Evolutionary conservation across 1,284 basidiomycete genomes (phyloP).

Genomic region (Trametes polyzona): DNA sequence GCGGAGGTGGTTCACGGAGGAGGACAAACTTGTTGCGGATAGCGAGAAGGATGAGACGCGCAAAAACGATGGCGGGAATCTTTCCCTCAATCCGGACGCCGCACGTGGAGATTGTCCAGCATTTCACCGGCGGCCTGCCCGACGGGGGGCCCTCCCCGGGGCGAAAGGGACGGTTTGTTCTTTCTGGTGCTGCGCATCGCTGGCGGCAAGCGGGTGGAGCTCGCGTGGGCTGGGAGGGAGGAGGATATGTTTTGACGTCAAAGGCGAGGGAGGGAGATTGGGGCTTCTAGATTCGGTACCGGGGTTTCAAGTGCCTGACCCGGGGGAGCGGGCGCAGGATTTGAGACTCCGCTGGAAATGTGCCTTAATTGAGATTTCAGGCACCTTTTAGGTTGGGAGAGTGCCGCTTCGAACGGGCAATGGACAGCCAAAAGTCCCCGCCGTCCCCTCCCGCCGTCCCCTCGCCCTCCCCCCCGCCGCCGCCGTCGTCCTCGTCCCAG

Average conservation of each 20-base stretch:
- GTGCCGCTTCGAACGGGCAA: slow-evolving; percentile 30
- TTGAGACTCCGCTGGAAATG: slow-evolving; percentile 28
- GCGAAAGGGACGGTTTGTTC: background rate
- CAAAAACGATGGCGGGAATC: slow-evolving; percentile 16
- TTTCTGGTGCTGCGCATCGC: background rate
- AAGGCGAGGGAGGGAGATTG: slow-evolving; percentile 4
- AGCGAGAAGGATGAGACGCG: slow-evolving; percentile 2
- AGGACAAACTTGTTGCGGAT: background rate
- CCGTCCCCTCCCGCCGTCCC: slow-evolving; percentile 4
- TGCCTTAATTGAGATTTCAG: slow-evolving; percentile 38
- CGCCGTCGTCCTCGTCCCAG: background rate
- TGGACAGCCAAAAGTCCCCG: slow-evolving; percentile 36
- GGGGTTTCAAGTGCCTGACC: slow-evolving; percentile 31
- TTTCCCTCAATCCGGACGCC: slow-evolving; percentile 3
- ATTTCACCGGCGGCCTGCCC: slow-evolving; percentile 12
- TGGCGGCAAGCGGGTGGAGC: background rate
- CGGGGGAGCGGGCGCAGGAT: slow-evolving; percentile 18
- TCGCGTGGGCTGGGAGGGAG: background rate
- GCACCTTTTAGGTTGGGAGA: slow-evolving; percentile 39
- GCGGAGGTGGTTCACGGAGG: background rate
- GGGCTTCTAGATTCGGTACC: slow-evolving; percentile 29
- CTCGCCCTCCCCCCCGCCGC: slow-evolving; percentile 7
- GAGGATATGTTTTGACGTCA: slow-evolving; percentile 22
- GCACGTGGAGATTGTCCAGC: slow-evolving; percentile 23
- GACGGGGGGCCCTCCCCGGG: background rate